These are phyloP conservation scores for Xanthoceras sorbifolium DNA, from an alignment of 345 rosid species.

Conservation along the genomic window DNA sequence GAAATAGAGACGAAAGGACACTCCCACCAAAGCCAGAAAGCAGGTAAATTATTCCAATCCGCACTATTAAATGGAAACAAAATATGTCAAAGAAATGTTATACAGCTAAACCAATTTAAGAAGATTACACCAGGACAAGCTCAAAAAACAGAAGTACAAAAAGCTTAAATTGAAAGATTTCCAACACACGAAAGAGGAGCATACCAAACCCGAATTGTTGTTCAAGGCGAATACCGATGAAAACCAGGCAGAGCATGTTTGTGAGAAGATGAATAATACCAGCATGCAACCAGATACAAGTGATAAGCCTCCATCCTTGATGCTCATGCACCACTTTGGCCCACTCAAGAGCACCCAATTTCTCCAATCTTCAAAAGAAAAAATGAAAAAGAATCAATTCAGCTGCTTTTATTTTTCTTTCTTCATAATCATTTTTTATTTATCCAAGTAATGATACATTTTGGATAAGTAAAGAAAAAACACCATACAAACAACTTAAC, in stretches of 20 bases:
- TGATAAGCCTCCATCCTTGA: constrained; percentile 88
- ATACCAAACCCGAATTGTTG: constrained; percentile 95
- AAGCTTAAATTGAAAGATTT: not conserved
- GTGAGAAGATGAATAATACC: constrained; percentile 79
- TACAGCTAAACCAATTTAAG: not conserved
- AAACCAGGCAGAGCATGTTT: constrained; percentile 80
- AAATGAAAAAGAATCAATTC: not conserved
- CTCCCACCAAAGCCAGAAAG: constrained; percentile 84
- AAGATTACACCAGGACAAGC: not conserved
- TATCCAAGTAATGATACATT: not conserved
- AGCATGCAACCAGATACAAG: constrained; percentile 95
- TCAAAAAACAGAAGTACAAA: not conserved
- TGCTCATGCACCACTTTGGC: constrained; percentile 56
- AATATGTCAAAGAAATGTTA: not conserved
- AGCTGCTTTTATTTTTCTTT: not conserved
- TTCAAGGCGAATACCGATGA: constrained; percentile 91
- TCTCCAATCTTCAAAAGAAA: constrained; percentile 59
- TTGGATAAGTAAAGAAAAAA: not conserved
- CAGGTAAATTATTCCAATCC: constrained; percentile 66
- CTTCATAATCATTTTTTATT: not conserved
- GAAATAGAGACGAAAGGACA: constrained; percentile 69
- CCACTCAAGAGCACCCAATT: constrained; percentile 81
- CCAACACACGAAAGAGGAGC: constrained; percentile 9
- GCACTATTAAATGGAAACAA: constrained; percentile 48
- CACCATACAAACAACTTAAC: not conserved